These are phyloP conservation scores for Blastocystis sp. DNA, from an alignment of 352 stramenopile genomes.

Conservation along the genomic window DNA sequence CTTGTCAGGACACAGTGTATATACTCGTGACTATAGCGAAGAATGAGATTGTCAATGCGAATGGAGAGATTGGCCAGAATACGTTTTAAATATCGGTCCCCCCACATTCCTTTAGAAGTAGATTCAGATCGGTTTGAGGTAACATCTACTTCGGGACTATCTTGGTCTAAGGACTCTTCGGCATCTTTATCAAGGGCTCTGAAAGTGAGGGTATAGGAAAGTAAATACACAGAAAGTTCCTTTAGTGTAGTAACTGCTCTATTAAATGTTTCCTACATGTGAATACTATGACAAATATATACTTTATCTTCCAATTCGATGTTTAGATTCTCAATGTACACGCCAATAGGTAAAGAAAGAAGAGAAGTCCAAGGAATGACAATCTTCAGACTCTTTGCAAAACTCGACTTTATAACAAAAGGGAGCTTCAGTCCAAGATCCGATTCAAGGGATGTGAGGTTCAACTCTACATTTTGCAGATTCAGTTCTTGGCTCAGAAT, in stretches of 20 bases:
- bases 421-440: conserved; percentile 54
- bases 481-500: conserved; percentile 65
- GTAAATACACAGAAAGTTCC: not conserved
- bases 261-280: not conserved
- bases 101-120: conserved; percentile 18
- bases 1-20: conserved; percentile 30
- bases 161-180: not conserved
- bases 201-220: not conserved
- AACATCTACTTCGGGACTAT: not conserved
- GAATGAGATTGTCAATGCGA: conserved; percentile 48
- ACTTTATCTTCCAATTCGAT: conserved; percentile 60
- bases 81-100: conserved; percentile 47
- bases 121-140: not conserved
- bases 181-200: not conserved
- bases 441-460: conserved; percentile 33
- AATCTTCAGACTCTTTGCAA: conserved; percentile 64
- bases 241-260: not conserved
- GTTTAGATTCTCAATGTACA: conserved; percentile 64
- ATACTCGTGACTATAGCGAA: conserved; percentile 50
- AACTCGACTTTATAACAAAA: conserved; percentile 50
- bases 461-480: conserved; percentile 67
- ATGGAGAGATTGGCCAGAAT: conserved; percentile 56
- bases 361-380: conserved; percentile 68
- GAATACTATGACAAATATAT: not conserved
- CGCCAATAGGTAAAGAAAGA: conserved; percentile 49